phyloP scores from a whole-genome alignment of 345 rosid species.

The Citrus maxima region DNA sequence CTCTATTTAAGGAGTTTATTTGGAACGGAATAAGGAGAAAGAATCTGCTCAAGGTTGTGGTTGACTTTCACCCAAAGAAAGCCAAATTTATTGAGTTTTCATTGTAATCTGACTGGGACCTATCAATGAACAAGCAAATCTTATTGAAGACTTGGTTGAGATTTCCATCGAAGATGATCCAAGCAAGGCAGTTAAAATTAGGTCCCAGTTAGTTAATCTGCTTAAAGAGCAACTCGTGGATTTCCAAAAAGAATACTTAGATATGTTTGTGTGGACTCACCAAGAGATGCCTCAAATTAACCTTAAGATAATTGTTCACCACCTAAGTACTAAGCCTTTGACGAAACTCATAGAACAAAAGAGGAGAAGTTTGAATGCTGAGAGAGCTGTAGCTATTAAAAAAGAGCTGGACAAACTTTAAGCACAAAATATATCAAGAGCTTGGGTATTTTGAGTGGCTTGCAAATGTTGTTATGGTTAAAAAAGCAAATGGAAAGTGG shows the following conservation, averaged over 20 bases:
- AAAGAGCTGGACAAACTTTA: background rate
- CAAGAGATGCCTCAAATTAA: background rate
- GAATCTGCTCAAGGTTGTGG: no score
- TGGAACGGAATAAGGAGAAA: no score
- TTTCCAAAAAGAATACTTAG: background rate
- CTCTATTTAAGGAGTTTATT: no score
- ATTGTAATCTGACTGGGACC: no score
- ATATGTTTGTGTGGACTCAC: background rate
- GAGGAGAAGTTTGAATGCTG: background rate
- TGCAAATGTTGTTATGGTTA: background rate
- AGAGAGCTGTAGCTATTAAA: rapidly evolving
- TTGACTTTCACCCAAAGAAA: no score
- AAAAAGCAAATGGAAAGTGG: background rate
- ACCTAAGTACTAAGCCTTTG: background rate
- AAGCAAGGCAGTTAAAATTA: background rate
- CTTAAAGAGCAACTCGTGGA: background rate
- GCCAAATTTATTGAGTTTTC: no score
- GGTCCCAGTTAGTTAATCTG: background rate
- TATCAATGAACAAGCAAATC: background rate
- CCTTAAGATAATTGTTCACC: background rate
- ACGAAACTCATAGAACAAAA: background rate
- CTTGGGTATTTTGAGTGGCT: background rate
- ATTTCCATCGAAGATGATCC: background rate
- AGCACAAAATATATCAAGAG: background rate
- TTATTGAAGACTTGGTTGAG: background rate